Conservation (phyloP, 257 asterid genomes). For the Solanum ossicruentum region DNA sequence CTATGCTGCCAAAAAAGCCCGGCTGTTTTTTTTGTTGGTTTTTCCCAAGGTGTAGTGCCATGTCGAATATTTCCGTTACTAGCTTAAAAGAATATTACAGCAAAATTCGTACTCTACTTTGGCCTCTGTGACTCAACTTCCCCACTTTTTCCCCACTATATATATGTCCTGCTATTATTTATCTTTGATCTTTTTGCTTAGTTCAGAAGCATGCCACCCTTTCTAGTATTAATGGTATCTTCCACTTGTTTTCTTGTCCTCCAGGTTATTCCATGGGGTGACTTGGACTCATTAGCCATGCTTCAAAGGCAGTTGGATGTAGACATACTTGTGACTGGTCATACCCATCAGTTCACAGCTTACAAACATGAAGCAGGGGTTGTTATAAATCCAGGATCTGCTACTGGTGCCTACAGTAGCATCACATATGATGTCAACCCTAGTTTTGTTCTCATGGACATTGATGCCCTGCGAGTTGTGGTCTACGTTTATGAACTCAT, state of each 20-base stretch:
- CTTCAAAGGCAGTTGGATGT: conserved; percentile 95
- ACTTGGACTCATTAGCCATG: conserved; percentile 90
- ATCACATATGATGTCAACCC: conserved; percentile 95
- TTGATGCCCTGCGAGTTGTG: conserved; percentile 88
- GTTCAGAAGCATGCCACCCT: background rate
- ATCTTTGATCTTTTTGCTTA: background rate
- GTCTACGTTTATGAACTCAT: conserved; percentile 91
- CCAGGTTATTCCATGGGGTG: conserved; percentile 98
- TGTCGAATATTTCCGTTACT: background rate
- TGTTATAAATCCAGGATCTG: conserved; percentile 94
- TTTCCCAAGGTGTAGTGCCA: background rate
- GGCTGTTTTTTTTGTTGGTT: background rate
- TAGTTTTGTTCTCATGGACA: conserved; percentile 95
- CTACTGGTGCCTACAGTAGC: conserved; percentile 96
- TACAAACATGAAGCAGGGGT: conserved; percentile 98
- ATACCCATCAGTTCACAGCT: conserved; percentile 92
- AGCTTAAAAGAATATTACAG: background rate
- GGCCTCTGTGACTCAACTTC: background rate
- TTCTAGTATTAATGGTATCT: background rate
- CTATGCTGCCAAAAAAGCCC: background rate
- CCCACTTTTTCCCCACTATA: background rate
- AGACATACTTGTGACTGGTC: conserved; percentile 91
- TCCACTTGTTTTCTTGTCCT: background rate
- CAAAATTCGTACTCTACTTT: background rate
- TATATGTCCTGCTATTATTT: background rate